A percentile compares a stretch with the other conserved stretches of the same genome.
Evolutionary conservation across 2,329 filamentous ascomycete species (phyloP).

Genomic region (Cyphellophora europaea): DNA sequence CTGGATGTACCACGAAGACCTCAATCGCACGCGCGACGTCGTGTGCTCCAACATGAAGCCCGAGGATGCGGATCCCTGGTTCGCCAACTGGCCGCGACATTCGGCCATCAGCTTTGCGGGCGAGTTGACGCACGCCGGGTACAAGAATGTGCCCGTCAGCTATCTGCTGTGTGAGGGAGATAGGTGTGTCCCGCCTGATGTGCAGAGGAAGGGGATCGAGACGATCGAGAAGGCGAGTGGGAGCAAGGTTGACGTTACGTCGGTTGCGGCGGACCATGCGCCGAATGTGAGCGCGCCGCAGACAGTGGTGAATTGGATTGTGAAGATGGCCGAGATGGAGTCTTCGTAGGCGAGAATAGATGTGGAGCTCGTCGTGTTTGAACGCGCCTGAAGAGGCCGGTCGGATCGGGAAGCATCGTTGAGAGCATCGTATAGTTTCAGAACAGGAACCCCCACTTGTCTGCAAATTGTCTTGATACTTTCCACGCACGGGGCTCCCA

Average conservation of each 20-base stretch:
- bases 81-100: slow-evolving; percentile 17
- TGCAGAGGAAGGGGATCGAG: slow-evolving; percentile 23
- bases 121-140: slow-evolving; percentile 23
- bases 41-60: slow-evolving; percentile 4
- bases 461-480: slow-evolving; percentile 23
- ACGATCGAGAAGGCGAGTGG: slow-evolving; percentile 22
- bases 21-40: slow-evolving; percentile 2
- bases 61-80: slow-evolving; percentile 14
- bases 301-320: slow-evolving; percentile 14
- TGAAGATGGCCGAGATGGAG: slow-evolving; percentile 3
- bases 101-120: slow-evolving; percentile 22
- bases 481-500: slow-evolving; percentile 28
- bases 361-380: no score
- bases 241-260: slow-evolving; percentile 25
- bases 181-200: slow-evolving; percentile 18
- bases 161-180: slow-evolving; percentile 26
- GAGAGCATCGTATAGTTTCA: no score
- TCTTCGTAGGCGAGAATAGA: no score
- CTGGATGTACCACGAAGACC: slow-evolving; percentile 10
- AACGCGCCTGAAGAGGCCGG: no score
- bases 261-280: slow-evolving; percentile 22
- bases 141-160: slow-evolving; percentile 25
- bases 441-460: slow-evolving; percentile 28
- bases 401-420: no score
- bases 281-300: slow-evolving; percentile 19